These are phyloP conservation scores for Prunus salicina DNA, from an alignment of 306 rosid genomes.

Conservation along the genomic window DNA sequence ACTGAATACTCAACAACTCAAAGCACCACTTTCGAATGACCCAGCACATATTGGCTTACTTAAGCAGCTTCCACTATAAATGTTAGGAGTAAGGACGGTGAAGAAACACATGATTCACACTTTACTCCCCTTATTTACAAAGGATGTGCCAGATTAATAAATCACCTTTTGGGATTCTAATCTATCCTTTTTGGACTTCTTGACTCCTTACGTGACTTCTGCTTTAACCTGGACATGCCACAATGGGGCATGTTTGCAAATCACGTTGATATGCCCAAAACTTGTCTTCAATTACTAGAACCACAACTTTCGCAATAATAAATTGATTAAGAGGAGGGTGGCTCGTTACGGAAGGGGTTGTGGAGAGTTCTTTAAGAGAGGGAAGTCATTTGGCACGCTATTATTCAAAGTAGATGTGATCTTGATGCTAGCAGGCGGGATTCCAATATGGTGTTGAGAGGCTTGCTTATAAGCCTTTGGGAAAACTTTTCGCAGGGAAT, in stretches of 20 bases:
- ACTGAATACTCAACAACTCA: background rate
- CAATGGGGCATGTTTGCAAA: background rate
- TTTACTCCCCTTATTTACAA: background rate
- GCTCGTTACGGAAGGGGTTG: background rate
- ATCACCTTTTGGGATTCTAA: background rate
- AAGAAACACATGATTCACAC: background rate
- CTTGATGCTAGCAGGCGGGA: background rate
- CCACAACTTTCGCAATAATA: background rate
- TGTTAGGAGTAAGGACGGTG: background rate
- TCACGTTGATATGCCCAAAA: background rate
- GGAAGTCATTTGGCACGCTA: background rate
- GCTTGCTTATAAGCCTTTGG: background rate
- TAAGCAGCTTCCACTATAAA: background rate
- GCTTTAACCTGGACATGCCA: background rate
- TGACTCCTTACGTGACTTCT: background rate
- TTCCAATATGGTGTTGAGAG: background rate
- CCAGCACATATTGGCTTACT: background rate
- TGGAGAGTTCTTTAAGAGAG: background rate
- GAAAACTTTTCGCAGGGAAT: background rate
- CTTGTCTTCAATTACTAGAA: background rate
- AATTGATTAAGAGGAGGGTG: background rate
- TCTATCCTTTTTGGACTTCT: background rate
- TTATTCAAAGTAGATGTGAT: background rate
- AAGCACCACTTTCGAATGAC: background rate
- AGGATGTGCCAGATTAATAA: background rate